Base-by-base conservation (phyloP, 148 eudicot species). In the Dysphania ambrosioides region DNA sequence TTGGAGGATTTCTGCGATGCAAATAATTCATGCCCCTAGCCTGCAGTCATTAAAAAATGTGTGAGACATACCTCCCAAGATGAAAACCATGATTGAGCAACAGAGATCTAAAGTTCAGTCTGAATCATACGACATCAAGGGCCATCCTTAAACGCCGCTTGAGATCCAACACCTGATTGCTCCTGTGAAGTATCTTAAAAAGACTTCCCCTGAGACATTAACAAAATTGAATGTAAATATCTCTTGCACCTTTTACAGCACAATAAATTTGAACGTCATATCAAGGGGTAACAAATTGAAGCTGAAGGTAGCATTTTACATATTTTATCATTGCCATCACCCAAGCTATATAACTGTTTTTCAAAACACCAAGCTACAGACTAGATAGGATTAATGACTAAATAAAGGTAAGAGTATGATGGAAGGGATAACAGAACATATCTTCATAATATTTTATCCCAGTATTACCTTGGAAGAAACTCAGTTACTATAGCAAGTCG, bases 21-120 rank as follows among this genome's bases (percentile, higher is more conserved):
- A 93, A 83, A 82, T 93, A 93, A 76, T 90, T 90, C 98, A 93
- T 90, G 35, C 96, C 98, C 74, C 92, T 87, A 21, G 92, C 93
- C 98, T 90, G 84, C 76, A 81, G 73, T 49, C 76, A 78, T 11
- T 13, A 24, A 61, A 57, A 15, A 47, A 74, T 34, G 65, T 15
- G 21, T 24, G 29, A 59, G 34, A 74, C 31, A 55, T 71, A 30
- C n/a, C 35, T 30, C 21, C 1, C 8, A 24, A 47, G 13, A 23
- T 30, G 18, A 44, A 15, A 78, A 60, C 44, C 53, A 26, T 5
- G 35, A 23, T 15, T 21, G 66, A 71, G 68, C 35, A 53, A 61
- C 23, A 29, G 21, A 44, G 27, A 21, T 12, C 1, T 55, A 32
- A 79, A 38, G 57, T 26, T 56, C 41, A 23, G 23, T 47, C 24